phyloP scores from a whole-genome alignment of 169 alveolate species.

The Cryptosporidium felis region DNA sequence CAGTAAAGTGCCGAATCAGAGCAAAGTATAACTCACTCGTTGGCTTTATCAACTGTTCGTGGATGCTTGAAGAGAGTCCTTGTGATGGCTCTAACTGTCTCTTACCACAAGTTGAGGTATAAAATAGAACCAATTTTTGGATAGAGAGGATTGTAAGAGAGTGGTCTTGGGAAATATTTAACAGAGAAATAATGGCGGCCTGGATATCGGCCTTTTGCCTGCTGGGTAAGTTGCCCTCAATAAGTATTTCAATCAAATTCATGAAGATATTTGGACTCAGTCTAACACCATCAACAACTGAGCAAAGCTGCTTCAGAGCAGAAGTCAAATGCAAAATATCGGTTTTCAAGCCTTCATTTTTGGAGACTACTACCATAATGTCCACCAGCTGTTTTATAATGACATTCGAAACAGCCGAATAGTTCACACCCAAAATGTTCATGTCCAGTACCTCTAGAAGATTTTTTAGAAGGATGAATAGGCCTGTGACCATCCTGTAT shows the following conservation, averaged over 20 bases:
- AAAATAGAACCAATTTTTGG: background rate
- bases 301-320: conserved; percentile 5
- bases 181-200: background rate
- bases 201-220: conserved; percentile 16
- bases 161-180: background rate
- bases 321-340: conserved; percentile 3
- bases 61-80: background rate
- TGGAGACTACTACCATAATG: background rate
- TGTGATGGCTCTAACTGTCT: conserved; percentile 6
- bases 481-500: conserved; percentile 14
- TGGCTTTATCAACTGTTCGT: background rate
- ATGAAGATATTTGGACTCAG: background rate
- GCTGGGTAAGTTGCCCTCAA: background rate
- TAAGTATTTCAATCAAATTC: background rate
- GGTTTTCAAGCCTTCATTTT: background rate
- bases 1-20: background rate
- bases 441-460: conserved; percentile 26
- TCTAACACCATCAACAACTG: background rate
- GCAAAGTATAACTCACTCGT: background rate
- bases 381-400: conserved; percentile 10
- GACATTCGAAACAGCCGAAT: background rate
- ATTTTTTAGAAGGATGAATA: conserved; percentile 10
- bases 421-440: conserved; percentile 31
- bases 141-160: background rate
- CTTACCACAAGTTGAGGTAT: background rate